Evolutionary conservation across 2,329 filamentous ascomycete species (phyloP).

Genomic region (Colletotrichum viniferum): DNA sequence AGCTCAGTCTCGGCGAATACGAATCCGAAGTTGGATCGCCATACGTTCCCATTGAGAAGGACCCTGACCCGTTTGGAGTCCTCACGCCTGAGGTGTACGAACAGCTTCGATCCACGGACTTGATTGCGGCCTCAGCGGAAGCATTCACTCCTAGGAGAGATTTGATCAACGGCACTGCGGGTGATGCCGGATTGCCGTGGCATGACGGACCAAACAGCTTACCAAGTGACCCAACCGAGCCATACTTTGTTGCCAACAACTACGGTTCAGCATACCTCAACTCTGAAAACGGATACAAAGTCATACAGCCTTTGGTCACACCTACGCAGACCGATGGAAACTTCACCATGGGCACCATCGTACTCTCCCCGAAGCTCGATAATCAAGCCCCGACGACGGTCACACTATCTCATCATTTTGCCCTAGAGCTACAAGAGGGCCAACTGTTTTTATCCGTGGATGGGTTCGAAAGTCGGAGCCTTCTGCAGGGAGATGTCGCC

Average conservation of each 20-base stretch:
- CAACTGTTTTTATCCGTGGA: slow-evolving; percentile 24
- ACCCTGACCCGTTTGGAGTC: background rate
- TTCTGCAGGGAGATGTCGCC: slow-evolving; percentile 29
- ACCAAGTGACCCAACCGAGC: slow-evolving; percentile 30
- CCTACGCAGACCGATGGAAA: slow-evolving; percentile 39
- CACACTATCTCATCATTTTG: slow-evolving; percentile 16
- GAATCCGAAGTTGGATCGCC: slow-evolving; percentile 1
- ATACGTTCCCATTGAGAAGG: background rate
- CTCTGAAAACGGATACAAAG: slow-evolving; percentile 40
- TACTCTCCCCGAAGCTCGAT: slow-evolving; percentile 26
- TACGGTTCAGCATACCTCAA: slow-evolving; percentile 50
- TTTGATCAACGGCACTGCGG: slow-evolving; percentile 43
- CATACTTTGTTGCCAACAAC: slow-evolving; percentile 48
- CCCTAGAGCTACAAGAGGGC: slow-evolving; percentile 29
- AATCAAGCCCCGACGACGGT: background rate
- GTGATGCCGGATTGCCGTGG: slow-evolving; percentile 33
- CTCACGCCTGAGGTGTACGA: slow-evolving; percentile 35
- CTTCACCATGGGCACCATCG: slow-evolving; percentile 50
- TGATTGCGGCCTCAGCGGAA: background rate
- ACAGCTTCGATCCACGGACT: background rate
- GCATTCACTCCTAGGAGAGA: slow-evolving; percentile 45
- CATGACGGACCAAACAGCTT: slow-evolving; percentile 39
- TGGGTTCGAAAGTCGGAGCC: slow-evolving; percentile 21
- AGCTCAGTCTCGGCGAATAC: slow-evolving; percentile 31
- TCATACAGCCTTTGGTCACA: slow-evolving; percentile 48